Base-by-base conservation (phyloP, 139 green algal genomes). In the Volvox africanus region DNA sequence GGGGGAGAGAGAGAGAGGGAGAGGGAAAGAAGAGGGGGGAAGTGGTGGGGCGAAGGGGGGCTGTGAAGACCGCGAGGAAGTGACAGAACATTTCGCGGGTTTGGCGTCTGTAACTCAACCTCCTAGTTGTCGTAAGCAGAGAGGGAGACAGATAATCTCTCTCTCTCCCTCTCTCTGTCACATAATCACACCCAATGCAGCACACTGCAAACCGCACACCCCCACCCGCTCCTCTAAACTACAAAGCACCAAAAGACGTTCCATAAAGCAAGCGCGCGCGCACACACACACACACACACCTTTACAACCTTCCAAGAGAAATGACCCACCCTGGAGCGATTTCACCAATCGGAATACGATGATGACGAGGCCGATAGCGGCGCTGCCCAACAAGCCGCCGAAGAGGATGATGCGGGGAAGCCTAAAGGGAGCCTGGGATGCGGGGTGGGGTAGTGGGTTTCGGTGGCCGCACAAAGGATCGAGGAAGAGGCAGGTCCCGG, bases 381-480 rank as follows among this genome's bases (percentile, higher is more conserved):
- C 97, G 22, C 96, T 97, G 1, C 86, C 91, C 0, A 88, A 88
- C 32, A 99, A 79, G 33, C 95, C 97, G 11, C 97, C 95, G 61
- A 98, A 94, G 2, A 98, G n/a, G 33, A 97, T 93, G 30, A 98
- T 92, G 32, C 97, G 95, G 0, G 95, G 89, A 26, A 99, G 93
- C 30, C 97, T 93, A 93, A 99, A 99, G n/a, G 98, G 97, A 6
- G 97, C 92, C 92, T 96, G 92, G 0, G 22, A n/a, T n/a, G n/a
- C n/a, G 65, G 65, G 21, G 5, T 9, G 11, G 16, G 65, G 65
- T 24, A 12, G 65, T 28, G 65, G 14, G 6, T 5, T 55, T 55
- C 9, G 44, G 44, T 14, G 44, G 44, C 44, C 44, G 9, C 44
- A 5, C 44, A 55, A 55, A 55, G 5, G 44, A 55, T 55, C 44